Conservation (phyloP, 2,329 filamentous ascomycete species). For the Colletotrichum lini region DNA sequence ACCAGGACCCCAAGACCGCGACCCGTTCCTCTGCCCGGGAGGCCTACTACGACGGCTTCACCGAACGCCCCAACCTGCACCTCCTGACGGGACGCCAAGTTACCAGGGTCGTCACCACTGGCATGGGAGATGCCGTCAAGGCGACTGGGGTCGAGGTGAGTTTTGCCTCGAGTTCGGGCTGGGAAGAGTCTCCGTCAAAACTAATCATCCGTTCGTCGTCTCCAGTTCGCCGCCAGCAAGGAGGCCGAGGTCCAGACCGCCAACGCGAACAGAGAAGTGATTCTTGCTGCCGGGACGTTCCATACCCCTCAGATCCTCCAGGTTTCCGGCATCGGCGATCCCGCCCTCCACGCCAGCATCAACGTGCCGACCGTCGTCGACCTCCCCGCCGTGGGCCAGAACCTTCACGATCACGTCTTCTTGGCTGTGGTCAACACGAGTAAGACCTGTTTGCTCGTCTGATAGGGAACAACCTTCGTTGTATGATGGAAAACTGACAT, state of each 20-base stretch:
- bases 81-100: slow-evolving; percentile 48
- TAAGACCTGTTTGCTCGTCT: not conserved
- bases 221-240: slow-evolving; percentile 28
- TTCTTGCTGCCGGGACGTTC: slow-evolving; percentile 58
- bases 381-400: slow-evolving; percentile 41
- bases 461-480: no score
- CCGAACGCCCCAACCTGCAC: slow-evolving; percentile 47
- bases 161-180: no score
- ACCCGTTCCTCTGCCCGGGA: slow-evolving; percentile 49
- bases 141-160: slow-evolving; percentile 43
- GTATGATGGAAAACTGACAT: slow-evolving; percentile 4
- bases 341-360: slow-evolving; percentile 32
- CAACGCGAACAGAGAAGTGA: slow-evolving; percentile 53
- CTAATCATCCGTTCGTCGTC: not conserved
- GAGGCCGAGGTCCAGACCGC: slow-evolving; percentile 14
- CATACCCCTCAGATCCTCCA: slow-evolving; percentile 63
- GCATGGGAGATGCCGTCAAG: slow-evolving; percentile 28
- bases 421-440: slow-evolving; percentile 35
- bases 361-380: slow-evolving; percentile 38
- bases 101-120: slow-evolving; percentile 44
- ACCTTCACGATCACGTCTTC: slow-evolving; percentile 42
- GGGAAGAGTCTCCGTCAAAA: not conserved
- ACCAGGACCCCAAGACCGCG: slow-evolving; percentile 45
- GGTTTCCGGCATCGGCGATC: slow-evolving; percentile 63
- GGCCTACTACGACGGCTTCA: slow-evolving; percentile 47